Evolutionary conservation across 106 monocot genomes (phyloP).

Genomic region (Acorus gramineus): DNA sequence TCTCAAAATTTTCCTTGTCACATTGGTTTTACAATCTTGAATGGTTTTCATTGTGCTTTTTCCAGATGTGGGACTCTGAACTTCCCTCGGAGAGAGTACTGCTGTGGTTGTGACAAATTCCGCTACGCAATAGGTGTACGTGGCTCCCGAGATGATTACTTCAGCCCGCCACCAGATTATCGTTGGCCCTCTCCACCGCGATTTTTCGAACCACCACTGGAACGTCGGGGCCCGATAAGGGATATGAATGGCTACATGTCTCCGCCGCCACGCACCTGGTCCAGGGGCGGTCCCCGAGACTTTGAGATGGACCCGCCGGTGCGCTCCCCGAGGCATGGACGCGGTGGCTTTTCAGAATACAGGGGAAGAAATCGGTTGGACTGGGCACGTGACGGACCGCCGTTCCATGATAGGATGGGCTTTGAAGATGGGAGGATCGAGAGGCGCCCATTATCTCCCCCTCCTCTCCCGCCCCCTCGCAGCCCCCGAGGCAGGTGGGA

Average conservation of each 20-base stretch:
- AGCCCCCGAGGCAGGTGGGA: constrained; percentile 29
- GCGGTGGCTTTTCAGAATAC: constrained; percentile 16
- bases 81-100: constrained; percentile 68
- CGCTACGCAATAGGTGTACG: constrained; percentile 18
- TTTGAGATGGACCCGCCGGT: constrained; percentile 15
- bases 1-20: too few species aligned
- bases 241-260: constrained; percentile 34
- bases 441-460: too few species aligned
- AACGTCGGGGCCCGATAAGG: constrained; percentile 20
- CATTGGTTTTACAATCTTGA: too few species aligned
- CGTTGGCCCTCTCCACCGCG: constrained; percentile 15
- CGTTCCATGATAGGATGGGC: constrained; percentile 8
- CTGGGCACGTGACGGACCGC: too few species aligned
- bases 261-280: constrained; percentile 40
- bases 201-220: constrained; percentile 7
- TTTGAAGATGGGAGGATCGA: constrained; percentile 16
- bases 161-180: constrained; percentile 11
- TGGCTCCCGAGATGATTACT: constrained; percentile 27
- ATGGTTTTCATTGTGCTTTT: not conserved
- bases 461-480: not conserved
- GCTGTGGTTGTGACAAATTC: constrained; percentile 63
- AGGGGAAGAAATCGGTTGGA: constrained; percentile 22
- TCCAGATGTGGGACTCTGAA: constrained; percentile 87
- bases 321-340: constrained; percentile 7
- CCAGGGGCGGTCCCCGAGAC: constrained; percentile 15